Base-by-base conservation (phyloP, 306 rosid genomes). In the Vigna mungo region DNA sequence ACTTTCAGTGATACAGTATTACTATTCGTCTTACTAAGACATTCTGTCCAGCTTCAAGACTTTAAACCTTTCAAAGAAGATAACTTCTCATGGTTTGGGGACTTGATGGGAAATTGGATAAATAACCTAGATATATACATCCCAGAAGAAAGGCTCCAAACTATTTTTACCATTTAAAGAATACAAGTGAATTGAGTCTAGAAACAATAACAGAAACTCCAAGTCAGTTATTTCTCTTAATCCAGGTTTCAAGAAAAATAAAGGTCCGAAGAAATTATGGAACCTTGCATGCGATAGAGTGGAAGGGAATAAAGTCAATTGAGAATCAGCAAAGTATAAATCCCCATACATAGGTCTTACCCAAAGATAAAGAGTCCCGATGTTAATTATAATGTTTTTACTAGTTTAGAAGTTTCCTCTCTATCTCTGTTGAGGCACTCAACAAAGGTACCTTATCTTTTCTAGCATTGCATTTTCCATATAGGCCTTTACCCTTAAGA, bases 401-500 rank as follows among this genome's bases (percentile, higher is more conserved):
- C 72, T 51, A 51, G 56, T 25, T 60, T 16, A 27, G 9, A 49
- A 48, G 71, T 36, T 51, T 52, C n/a, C 36, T 18, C 48, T 46
- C 9, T 27, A 32, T 44, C 18, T 58, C 41, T 34, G 51, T 14
- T 49, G 25, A 54, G 62, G 71, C 41, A 37, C 68, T 46, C 49
- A 25, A 12, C 16, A 48, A 27, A 72, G 25, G 76, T 47, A 27
- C 37, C 77, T 59, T 60, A 59, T 20, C 56, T 61, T 52, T 37
- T 48, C 69, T 60, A 17, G 27, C 48, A 18, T 41, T 9, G 58
- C 71, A 79, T 61, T 61, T 60, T 10, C 51, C 78, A 62, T 8
- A 62, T 1, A 51, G 48, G 56, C 51, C 54, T 64, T 49, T 10
- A 7, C 48, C 37, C 62, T 48, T 75, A 43, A 51, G 59, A 44